Evolutionary conservation across 2,329 filamentous ascomycete genomes (phyloP), one percentile per base, ranked within the genome.

Genomic region (Talaromyces sp.): DNA sequence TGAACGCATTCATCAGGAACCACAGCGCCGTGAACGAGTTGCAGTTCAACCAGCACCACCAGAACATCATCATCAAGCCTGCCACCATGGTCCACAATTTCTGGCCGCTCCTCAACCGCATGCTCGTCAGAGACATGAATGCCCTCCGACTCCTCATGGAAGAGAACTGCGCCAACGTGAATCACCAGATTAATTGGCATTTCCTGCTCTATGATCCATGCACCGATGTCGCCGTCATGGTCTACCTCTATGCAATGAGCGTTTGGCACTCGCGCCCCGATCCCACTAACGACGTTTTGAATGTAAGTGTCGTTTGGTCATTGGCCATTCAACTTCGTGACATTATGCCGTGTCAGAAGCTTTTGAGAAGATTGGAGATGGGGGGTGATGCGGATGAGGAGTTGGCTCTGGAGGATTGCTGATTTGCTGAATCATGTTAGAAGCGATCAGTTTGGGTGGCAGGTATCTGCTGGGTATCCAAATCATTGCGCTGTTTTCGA

Each of bases 161-260:
- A 8, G 10, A 21, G 25, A 7, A 13, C 0, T 50, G 35, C 35
- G 22, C 54, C 9, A 15, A 37, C 6, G 22, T 50, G 6, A 25
- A 7, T 15, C 21, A 50, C 6, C 63, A 61, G 58, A 67, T 60
- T 62, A 61, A 62, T 56, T 67, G 60, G 66, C 61, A 52, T 37
- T 63, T 61, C 53, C 33, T 55, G 51, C 37, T 56, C 57, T 40
- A 52, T 35, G 22, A 58, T 43, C 33, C 35, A 43, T 37, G 50
- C 43, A 48, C 52, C 37, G 48, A 57, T 37, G 28, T 57, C 48
- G 37, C 55, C 5, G 55, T 51, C 3, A 57, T 52, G 55, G 15
- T 57, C 11, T 57, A 43, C n/a, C 28, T 57, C 25, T 57, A 39
- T 21, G 9, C 43, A 5, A 21, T 41, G 7, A 37, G 54, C 22